These are phyloP conservation scores for Sphaerobolus stellatus DNA, from an alignment of 1,284 basidiomycete species.

Conservation along the genomic window DNA sequence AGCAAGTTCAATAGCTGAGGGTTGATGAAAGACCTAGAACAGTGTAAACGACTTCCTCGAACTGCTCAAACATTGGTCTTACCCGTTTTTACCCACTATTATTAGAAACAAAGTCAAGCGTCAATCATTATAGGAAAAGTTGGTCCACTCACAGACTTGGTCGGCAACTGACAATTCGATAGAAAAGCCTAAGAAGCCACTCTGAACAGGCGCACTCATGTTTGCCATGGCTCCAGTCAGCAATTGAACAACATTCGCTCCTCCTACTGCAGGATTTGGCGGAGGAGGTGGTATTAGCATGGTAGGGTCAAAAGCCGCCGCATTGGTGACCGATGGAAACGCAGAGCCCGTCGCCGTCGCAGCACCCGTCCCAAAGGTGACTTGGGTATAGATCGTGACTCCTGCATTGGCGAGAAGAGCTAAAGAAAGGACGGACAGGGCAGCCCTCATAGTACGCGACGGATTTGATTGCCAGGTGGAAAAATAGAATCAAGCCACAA, in stretches of 20 bases:
- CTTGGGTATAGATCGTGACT: slow-evolving; percentile 18
- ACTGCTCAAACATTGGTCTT: not conserved
- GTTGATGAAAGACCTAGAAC: slow-evolving; percentile 46
- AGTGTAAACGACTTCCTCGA: not conserved
- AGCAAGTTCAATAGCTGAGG: slow-evolving; percentile 76
- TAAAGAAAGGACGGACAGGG: not conserved
- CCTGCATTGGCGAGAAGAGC: not conserved
- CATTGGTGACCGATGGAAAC: slow-evolving; percentile 37
- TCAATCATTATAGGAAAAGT: not conserved
- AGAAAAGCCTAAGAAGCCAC: slow-evolving; percentile 68
- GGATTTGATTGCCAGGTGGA: no score
- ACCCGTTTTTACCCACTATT: slow-evolving; percentile 56
- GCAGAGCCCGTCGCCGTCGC: slow-evolving; percentile 26
- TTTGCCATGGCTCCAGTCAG: slow-evolving; percentile 35
- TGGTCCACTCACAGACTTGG: slow-evolving; percentile 52
- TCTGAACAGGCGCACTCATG: slow-evolving; percentile 31
- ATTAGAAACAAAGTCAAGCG: slow-evolving; percentile 6
- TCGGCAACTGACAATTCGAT: slow-evolving; percentile 71
- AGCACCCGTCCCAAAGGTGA: slow-evolving; percentile 19
- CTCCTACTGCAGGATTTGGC: slow-evolving; percentile 40
- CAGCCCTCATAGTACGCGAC: not conserved
- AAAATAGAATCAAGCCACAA: no score
- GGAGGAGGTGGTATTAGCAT: slow-evolving; percentile 41
- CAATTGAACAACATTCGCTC: slow-evolving; percentile 43
- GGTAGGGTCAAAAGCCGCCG: slow-evolving; percentile 46